Evolutionary conservation across 2,329 filamentous ascomycete genomes (phyloP).

Genomic region (Penicillium sp.): DNA sequence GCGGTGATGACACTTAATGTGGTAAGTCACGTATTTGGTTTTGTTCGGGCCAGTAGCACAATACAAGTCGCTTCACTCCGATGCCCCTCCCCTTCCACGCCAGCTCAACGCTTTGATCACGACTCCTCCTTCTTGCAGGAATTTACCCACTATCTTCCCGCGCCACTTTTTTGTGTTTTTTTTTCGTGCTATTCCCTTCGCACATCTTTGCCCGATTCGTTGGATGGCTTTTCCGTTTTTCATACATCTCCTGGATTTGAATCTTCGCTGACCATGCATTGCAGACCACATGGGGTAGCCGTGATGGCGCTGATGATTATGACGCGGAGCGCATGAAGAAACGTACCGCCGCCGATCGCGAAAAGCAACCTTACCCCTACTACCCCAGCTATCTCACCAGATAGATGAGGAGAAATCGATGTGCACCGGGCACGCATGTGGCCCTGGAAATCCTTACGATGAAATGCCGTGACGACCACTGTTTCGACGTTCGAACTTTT

Average conservation of each 20-base stretch:
- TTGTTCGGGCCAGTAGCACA: background rate
- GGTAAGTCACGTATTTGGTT: constrained; percentile 56
- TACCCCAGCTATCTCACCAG: constrained; percentile 34
- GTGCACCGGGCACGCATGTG: background rate
- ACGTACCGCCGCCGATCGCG: constrained; percentile 37
- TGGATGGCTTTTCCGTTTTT: background rate
- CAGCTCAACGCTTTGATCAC: constrained; percentile 28
- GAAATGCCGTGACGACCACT: constrained; percentile 28
- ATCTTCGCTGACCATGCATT: constrained; percentile 18
- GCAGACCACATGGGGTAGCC: constrained; percentile 93
- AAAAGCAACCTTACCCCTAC: constrained; percentile 36
- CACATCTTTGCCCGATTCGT: background rate
- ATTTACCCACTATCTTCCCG: constrained; percentile 20
- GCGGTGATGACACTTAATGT: constrained; percentile 79
- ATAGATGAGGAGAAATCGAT: constrained; percentile 8
- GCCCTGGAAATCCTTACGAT: constrained; percentile 15
- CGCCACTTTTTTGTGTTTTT: constrained; percentile 9
- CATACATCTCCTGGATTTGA: background rate
- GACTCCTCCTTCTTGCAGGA: constrained; percentile 23
- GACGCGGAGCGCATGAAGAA: constrained; percentile 68
- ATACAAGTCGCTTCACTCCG: constrained; percentile 11
- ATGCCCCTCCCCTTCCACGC: constrained; percentile 15
- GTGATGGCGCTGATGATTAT: constrained; percentile 85
- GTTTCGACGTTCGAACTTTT: constrained; percentile 12
- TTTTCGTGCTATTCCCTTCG: background rate